phyloP scores from a whole-genome alignment of 495 filamentous ascomycete genomes.

The Penicillium robsamsonii region DNA sequence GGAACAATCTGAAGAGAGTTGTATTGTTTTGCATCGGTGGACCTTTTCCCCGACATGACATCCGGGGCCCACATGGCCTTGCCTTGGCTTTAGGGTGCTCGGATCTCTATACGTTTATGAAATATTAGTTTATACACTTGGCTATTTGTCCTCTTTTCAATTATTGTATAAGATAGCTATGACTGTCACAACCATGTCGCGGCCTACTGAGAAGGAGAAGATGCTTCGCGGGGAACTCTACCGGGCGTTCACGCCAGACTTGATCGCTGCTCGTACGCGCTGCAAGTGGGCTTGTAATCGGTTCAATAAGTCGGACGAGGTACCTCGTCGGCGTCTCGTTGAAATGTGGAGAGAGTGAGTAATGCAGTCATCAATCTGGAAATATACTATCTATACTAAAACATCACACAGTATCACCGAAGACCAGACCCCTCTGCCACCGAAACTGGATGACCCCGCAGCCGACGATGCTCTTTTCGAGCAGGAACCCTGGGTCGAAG shows the following conservation, averaged over 20 bases:
- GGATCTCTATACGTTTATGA: not conserved
- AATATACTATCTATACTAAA: constrained; percentile 4
- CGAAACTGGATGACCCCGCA: constrained; percentile 46
- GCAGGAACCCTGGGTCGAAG: constrained; percentile 66
- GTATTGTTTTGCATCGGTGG: constrained; percentile 7
- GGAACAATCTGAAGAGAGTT: constrained; percentile 7
- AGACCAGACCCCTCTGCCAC: constrained; percentile 61
- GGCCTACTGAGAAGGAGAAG: constrained; percentile 33
- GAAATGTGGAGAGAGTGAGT: constrained; percentile 76
- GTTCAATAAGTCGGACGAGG: constrained; percentile 62
- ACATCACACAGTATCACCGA: constrained; percentile 49
- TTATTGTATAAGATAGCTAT: not conserved
- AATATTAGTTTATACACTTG: not conserved
- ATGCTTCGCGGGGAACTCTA: constrained; percentile 46
- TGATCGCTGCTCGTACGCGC: constrained; percentile 54
- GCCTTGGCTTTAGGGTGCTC: not conserved
- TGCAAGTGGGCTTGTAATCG: constrained; percentile 57
- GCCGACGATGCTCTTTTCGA: constrained; percentile 60
- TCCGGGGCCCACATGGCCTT: constrained; percentile 1
- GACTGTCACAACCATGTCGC: constrained; percentile 15
- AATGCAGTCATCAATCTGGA: not conserved
- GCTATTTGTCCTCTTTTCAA: not conserved
- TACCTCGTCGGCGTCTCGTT: constrained; percentile 54
- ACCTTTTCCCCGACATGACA: constrained; percentile 6
- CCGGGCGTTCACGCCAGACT: constrained; percentile 53